Base-by-base conservation (phyloP, 306 rosid genomes). In the Echinosophora koreensis region DNA sequence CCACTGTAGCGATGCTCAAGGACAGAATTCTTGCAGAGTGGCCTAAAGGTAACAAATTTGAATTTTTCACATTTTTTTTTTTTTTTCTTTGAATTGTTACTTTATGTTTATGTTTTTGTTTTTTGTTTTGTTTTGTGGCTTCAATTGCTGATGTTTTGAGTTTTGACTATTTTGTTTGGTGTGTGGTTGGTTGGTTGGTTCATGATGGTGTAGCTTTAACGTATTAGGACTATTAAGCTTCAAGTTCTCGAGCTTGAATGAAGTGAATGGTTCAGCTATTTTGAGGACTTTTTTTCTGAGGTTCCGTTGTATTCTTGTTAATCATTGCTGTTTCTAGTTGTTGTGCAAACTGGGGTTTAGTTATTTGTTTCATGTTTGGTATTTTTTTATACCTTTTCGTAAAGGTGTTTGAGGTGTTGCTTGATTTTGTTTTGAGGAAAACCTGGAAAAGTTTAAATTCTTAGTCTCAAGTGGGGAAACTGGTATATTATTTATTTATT, bases 21-120 rank as follows among this genome's bases (percentile, higher is more conserved):
- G 98, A 91, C 80, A 86, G 90, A 76, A 89, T 93, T 71, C 75
- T 93, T 9, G 76, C 95, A 6, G 97, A 88, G 39, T 93, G 98
- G 97, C 98, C 98, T 1, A 93, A 91, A 88, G 98, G 98, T 74
- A 68, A 85, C 15, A 16, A 3, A 77, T 17, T 66, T 81, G 13
- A 22, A 35, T 44, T 44, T 44, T 44, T 10, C 30, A 12, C 47
- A 8, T 0, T 22, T 22, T 22, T 22, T 22, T 22, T 22, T 22
- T 22, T 65, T 38, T 14, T 38, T 5, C 5, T 35, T 3, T 37
- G 15, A 14, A 16, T 67, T 11, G 56, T 4, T 67, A 46, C 47
- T 42, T 0, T 35, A 16, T 35, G 49, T 44, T 44, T 44, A 0
- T 44, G 14, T 10, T 12, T 5, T 32, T 50, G 22, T 71, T 22